phyloP scores from a whole-genome alignment of 768 basidiomycete species.

The Chalciporus piperatus region DNA sequence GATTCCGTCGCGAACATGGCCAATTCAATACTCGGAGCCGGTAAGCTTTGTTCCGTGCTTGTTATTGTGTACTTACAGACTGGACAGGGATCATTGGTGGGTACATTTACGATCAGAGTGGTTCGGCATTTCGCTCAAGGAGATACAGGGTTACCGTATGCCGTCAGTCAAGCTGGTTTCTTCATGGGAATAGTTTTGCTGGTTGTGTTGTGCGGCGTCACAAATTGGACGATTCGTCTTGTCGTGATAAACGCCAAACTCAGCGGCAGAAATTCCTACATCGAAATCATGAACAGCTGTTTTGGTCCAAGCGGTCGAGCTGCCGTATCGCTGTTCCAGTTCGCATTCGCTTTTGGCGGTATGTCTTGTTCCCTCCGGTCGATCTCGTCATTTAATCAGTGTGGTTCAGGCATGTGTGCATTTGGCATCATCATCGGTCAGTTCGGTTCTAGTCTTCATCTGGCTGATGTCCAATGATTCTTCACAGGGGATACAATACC shows the following conservation, averaged over 20 bases:
- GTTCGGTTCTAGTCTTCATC: constrained; percentile 2
- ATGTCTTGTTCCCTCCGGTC: constrained; percentile 18
- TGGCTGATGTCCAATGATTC: neutral
- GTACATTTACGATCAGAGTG: constrained; percentile 11
- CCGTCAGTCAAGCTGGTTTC: constrained; percentile 92
- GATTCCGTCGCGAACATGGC: constrained; percentile 92
- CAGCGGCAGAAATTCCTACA: constrained; percentile 88
- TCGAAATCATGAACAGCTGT: constrained; percentile 91
- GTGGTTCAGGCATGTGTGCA: constrained; percentile 82
- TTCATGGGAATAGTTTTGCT: constrained; percentile 83
- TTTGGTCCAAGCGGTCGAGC: constrained; percentile 91
- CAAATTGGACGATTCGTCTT: constrained; percentile 98
- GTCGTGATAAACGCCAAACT: constrained; percentile 96
- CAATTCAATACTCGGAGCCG: constrained; percentile 93
- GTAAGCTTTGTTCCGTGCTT: constrained; percentile 36
- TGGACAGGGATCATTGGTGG: constrained; percentile 69
- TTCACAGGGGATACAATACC: constrained; percentile 87
- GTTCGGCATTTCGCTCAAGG: constrained; percentile 1
- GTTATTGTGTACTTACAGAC: constrained; percentile 16
- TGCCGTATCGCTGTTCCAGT: constrained; percentile 95
- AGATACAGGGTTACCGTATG: constrained; percentile 81
- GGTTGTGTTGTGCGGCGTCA: constrained; percentile 73
- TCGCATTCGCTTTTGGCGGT: constrained; percentile 97
- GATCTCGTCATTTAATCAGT: constrained; percentile 3
- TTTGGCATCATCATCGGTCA: constrained; percentile 91